phyloP scores from a whole-genome alignment of 2,329 filamentous ascomycete genomes.

The Trichoderma harzianum region DNA sequence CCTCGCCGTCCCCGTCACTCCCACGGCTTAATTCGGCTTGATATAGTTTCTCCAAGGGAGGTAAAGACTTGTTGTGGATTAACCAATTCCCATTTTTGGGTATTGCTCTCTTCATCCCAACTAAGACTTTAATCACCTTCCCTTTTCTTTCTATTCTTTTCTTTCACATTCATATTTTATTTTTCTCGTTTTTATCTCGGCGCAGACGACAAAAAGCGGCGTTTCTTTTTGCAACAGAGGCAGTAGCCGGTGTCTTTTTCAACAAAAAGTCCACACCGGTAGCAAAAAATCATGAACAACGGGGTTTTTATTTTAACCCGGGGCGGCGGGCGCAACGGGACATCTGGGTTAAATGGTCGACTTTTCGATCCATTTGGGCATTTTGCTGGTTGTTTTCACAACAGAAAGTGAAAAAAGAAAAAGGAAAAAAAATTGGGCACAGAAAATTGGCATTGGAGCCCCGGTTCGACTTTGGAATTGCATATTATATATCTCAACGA shows the following conservation, averaged over 20 bases:
- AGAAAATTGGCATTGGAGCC: constrained; percentile 11
- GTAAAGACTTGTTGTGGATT: background rate
- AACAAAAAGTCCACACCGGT: constrained; percentile 41
- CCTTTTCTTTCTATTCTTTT: constrained; percentile 16
- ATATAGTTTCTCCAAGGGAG: background rate
- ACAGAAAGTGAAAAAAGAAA: background rate
- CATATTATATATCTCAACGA: constrained; percentile 40
- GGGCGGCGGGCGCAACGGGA: constrained; percentile 20
- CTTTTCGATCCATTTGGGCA: constrained; percentile 6
- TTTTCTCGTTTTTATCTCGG: background rate
- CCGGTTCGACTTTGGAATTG: constrained; percentile 28
- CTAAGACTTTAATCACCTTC: background rate
- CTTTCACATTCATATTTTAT: background rate
- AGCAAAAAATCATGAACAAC: constrained; percentile 1
- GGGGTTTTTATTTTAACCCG: constrained; percentile 1
- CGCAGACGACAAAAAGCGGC: constrained; percentile 6
- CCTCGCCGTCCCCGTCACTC: constrained; percentile 34
- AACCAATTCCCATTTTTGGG: background rate
- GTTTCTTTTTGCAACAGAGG: constrained; percentile 19
- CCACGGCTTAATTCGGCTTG: background rate
- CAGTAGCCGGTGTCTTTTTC: constrained; percentile 36
- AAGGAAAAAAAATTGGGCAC: background rate
- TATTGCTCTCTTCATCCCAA: background rate
- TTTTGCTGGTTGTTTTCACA: background rate
- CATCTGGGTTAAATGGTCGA: background rate